A percentile compares a stretch with the other conserved stretches of the same genome.
These are phyloP conservation scores for Metrosideros polymorpha DNA, from an alignment of 441 rosid genomes.

Conservation along the genomic window DNA sequence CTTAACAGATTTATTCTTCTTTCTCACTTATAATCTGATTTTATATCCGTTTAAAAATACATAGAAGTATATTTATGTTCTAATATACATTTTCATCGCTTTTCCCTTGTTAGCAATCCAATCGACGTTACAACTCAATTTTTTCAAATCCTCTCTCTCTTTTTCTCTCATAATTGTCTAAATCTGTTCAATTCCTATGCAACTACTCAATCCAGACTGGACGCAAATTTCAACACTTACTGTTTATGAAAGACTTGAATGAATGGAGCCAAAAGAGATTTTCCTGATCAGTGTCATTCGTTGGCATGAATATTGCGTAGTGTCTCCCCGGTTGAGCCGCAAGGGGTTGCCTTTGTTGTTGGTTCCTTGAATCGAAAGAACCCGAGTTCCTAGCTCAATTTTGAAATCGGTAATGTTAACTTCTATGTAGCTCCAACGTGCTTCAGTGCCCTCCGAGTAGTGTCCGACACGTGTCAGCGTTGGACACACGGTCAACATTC, in stretches of 20 bases:
- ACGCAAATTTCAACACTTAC: not conserved
- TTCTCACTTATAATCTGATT: not conserved
- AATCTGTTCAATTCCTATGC: not conserved
- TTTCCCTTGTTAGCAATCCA: not conserved
- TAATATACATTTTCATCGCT: not conserved
- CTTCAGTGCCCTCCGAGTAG: too few species aligned
- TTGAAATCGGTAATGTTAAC: not conserved
- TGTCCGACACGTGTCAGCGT: too few species aligned
- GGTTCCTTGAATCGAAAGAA: not conserved
- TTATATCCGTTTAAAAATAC: not conserved
- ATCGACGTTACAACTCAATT: not conserved
- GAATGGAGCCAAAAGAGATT: not conserved
- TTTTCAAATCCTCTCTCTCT: not conserved
- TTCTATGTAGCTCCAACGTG: too few species aligned
- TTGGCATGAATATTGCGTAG: not conserved
- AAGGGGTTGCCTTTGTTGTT: not conserved
- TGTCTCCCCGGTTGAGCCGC: not conserved
- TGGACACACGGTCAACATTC: too few species aligned
- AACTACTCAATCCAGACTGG: not conserved
- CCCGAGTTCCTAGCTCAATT: not conserved
- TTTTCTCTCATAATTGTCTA: not conserved
- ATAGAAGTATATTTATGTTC: not conserved
- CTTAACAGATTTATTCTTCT: not conserved
- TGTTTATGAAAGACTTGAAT: not conserved
- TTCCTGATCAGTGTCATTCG: not conserved